Percentiles rank a stretch among this genome's conserved stretches.
Conservation (phyloP, 1,284 basidiomycete genomes). For the Naganishia liquefaciens region DNA sequence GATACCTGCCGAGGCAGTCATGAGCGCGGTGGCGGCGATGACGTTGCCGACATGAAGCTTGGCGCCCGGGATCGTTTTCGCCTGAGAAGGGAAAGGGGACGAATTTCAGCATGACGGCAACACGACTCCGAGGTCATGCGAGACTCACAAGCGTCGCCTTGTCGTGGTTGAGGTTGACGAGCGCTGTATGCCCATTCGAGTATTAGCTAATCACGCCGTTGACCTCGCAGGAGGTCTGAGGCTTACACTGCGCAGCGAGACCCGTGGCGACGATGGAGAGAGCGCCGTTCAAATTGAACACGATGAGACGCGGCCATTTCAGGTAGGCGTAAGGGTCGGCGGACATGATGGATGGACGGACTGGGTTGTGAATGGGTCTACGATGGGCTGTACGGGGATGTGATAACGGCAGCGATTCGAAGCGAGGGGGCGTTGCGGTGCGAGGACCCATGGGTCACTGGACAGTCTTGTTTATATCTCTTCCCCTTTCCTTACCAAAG, state of each 20-base stretch:
- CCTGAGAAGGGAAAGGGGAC: background rate
- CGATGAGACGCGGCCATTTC: constrained; percentile 31
- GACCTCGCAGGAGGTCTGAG: background rate
- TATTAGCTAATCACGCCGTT: too few species aligned
- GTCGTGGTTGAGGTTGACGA: constrained; percentile 27
- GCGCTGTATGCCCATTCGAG: constrained; percentile 5
- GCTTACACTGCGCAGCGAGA: constrained; percentile 29
- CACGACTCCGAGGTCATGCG: too few species aligned
- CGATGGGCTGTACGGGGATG: background rate
- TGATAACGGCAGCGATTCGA: background rate
- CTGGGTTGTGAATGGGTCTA: background rate
- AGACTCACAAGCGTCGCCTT: constrained; percentile 25
- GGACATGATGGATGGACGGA: background rate
- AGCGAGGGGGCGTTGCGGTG: background rate
- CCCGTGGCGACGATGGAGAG: constrained; percentile 23
- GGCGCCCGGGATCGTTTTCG: constrained; percentile 22
- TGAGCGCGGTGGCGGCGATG: constrained; percentile 23
- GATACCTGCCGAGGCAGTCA: constrained; percentile 23
- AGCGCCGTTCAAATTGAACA: constrained; percentile 31
- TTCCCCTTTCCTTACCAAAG: too few species aligned
- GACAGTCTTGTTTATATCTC: too few species aligned
- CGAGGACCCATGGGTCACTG: background rate
- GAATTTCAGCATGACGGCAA: too few species aligned
- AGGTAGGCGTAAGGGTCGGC: constrained; percentile 31
- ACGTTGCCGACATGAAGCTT: constrained; percentile 26